Base-by-base conservation (phyloP, 2,329 filamentous ascomycete species). In the Beauveria caledonica region DNA sequence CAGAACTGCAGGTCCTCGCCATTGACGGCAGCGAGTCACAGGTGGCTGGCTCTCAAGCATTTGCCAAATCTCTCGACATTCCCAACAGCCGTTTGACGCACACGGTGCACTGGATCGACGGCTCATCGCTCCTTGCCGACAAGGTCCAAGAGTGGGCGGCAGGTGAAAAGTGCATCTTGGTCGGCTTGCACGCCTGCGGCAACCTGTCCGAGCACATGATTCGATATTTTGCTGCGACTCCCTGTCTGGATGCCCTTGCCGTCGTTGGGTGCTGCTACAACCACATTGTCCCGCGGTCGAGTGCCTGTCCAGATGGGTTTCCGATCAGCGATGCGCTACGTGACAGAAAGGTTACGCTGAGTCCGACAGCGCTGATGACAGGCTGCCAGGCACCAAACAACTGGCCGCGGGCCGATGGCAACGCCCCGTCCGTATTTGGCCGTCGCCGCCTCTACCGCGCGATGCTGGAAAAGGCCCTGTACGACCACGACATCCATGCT, bases 311-410 rank as follows among this genome's bases (percentile, higher is more conserved):
- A 0, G 66, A 70, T 7, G 72, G 73, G 19, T 70, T 72, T 17
- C 65, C 69, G 17, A 72, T 82, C 59, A 80, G 76, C 2, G 65
- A 68, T 0, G 70, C 49, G 13, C 49, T 72, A 33, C 63, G 67
- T 23, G 36, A 36, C 5, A 64, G 51, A 25, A 29, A 60, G 3
- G 62, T 72, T n/a, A 52, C 36, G 3, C 58, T 72, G 27, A 71
- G 66, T 27, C 60, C 70, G 8, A 72, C 70, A 13, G 70, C 70
- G 6, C 59, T 72, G 13, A 72, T 72, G 70, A 69, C 68, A 2
- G 70, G 66, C 1, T 72, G 70, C 15, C 70, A 72, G 51, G 67
- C 69, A 8, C 70, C 70, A 1, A 69, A 70, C 52, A 72, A 71
- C n/a, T 72, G 70, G 70, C 64, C 64, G 44, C 64, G 62, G 54